These are phyloP conservation scores for Lolium multiflorum DNA, from an alignment of 176 grass and related monocot species.

Conservation along the genomic window DNA sequence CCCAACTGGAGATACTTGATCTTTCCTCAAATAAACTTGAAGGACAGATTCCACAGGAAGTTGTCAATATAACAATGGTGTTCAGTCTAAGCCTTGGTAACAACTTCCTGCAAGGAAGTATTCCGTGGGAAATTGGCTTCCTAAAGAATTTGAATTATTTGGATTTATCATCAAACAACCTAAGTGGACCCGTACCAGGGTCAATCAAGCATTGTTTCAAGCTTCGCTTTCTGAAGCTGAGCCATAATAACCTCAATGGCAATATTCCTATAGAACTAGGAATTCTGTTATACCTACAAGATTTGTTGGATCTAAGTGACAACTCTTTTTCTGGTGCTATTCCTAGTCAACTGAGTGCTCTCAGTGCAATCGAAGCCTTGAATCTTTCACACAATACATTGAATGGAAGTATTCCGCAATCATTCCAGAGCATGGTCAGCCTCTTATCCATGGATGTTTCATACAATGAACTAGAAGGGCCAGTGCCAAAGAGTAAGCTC, in stretches of 20 bases:
- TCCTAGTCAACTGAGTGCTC: not conserved
- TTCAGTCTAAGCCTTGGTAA: not conserved
- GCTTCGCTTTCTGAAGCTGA: not conserved
- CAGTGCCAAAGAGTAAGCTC: not conserved
- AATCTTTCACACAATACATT: not conserved
- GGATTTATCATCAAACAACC: constrained; percentile 2
- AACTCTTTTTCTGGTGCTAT: not conserved
- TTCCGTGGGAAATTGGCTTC: not conserved
- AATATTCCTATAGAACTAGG: not conserved
- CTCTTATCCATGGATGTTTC: not conserved
- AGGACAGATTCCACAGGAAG: not conserved
- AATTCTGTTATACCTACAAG: not conserved
- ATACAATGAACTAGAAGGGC: not conserved
- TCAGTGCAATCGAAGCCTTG: not conserved
- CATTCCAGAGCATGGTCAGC: not conserved
- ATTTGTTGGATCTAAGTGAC: not conserved
- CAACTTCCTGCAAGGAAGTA: not conserved
- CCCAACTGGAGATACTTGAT: not conserved
- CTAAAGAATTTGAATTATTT: not conserved
- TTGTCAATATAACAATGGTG: not conserved
- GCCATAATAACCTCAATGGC: not conserved
- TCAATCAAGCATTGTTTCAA: not conserved
- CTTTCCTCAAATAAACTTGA: not conserved
- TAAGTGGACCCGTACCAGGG: not conserved
- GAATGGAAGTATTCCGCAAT: not conserved